Percentiles rank a stretch among this genome's conserved stretches.
phyloP scores from a whole-genome alignment of 192 early-diverging fungal genomes.

The Backusella psychrophila region DNA sequence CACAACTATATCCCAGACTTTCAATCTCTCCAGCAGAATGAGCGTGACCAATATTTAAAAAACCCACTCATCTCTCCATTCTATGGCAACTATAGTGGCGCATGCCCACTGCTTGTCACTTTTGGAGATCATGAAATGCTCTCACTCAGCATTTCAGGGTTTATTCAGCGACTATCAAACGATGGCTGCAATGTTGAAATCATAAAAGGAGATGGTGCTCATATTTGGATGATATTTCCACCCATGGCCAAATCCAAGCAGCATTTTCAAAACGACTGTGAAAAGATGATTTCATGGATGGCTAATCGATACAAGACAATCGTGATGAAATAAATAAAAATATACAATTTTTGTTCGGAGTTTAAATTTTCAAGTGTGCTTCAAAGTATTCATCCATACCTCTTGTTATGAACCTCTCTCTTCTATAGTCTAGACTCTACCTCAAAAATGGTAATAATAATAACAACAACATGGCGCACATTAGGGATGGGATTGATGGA shows the following conservation, averaged over 20 bases:
- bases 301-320: neutral
- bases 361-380: neutral
- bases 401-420: neutral
- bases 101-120: neutral
- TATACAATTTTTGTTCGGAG: neutral
- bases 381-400: neutral
- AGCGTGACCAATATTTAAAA: neutral
- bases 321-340: neutral
- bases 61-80: conserved; percentile 11
- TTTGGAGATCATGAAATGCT: conserved; percentile 16
- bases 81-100: neutral
- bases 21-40: neutral
- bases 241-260: neutral
- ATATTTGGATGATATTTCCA: conserved; percentile 1
- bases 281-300: neutral
- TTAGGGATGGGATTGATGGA: neutral
- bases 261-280: neutral
- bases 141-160: conserved; percentile 7
- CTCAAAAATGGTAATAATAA: conserved; percentile 14
- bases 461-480: neutral
- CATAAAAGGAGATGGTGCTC: neutral
- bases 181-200: neutral
- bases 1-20: neutral
- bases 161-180: neutral
- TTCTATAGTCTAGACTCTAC: conserved; percentile 16